These are phyloP conservation scores for Daedalea quercina DNA, from an alignment of 768 basidiomycete species.

Conservation along the genomic window DNA sequence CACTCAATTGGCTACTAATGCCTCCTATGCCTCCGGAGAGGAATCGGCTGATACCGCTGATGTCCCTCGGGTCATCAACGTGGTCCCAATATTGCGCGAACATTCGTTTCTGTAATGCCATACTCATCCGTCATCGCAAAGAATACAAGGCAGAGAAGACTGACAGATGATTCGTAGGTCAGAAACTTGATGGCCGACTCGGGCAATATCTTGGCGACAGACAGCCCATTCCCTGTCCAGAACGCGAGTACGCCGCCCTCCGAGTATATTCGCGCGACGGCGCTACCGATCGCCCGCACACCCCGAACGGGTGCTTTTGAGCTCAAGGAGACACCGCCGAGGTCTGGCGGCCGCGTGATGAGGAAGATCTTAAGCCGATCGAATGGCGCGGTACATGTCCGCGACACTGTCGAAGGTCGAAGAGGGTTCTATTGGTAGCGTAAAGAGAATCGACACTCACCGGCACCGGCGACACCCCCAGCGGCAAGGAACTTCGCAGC, in stretches of 20 bases:
- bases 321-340: conserved; percentile 45
- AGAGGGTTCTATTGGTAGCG: conserved; percentile 5
- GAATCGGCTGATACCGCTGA: conserved; percentile 90
- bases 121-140: not conserved
- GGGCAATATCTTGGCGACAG: conserved; percentile 92
- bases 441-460: conserved; percentile 38
- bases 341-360: conserved; percentile 80
- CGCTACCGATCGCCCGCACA: conserved; percentile 59
- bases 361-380: conserved; percentile 95
- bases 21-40: conserved; percentile 94
- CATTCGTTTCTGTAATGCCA: conserved; percentile 68
- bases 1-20: conserved; percentile 86
- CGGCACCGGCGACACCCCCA: conserved; percentile 91
- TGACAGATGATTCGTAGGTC: conserved; percentile 86
- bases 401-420: conserved; percentile 58
- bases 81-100: conserved; percentile 90
- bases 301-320: conserved; percentile 43
- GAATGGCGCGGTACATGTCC: conserved; percentile 95
- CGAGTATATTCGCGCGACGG: conserved; percentile 74
- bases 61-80: conserved; percentile 82
- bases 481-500: conserved; percentile 89
- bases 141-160: conserved; percentile 20
- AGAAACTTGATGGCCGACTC: conserved; percentile 99
- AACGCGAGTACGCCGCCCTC: conserved; percentile 89
- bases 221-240: conserved; percentile 97